Percentiles rank a stretch among this genome's conserved stretches.
phyloP scores from a whole-genome alignment of 2,329 filamentous ascomycete genomes.

The Xylariaceae sp. region DNA sequence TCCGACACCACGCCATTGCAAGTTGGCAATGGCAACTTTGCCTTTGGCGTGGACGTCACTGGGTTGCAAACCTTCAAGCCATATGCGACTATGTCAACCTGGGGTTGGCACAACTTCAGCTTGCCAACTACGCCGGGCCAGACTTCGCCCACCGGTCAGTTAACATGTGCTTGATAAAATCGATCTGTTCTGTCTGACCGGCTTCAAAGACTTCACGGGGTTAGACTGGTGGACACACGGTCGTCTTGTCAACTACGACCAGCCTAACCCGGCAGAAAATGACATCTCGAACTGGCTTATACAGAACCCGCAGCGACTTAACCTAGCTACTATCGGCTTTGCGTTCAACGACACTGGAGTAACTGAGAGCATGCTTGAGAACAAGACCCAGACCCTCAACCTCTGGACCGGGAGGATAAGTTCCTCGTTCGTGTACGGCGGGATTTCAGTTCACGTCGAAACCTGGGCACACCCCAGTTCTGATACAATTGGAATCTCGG shows the following conservation, averaged over 20 bases:
- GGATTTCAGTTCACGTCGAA: slow-evolving; percentile 30
- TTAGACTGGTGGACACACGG: slow-evolving; percentile 37
- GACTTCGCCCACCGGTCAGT: slow-evolving; percentile 27
- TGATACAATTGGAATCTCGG: slow-evolving; percentile 35
- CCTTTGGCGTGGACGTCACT: slow-evolving; percentile 39
- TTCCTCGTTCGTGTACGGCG: slow-evolving; percentile 36
- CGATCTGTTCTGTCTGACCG: slow-evolving; percentile 5
- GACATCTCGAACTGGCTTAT: slow-evolving; percentile 37
- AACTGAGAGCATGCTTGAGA: slow-evolving; percentile 30
- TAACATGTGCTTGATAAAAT: background rate
- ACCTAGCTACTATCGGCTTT: slow-evolving; percentile 40
- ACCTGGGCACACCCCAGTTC: slow-evolving; percentile 38
- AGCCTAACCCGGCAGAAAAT: slow-evolving; percentile 32
- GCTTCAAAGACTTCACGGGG: slow-evolving; percentile 30
- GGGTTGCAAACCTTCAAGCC: slow-evolving; percentile 39
- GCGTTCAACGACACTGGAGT: slow-evolving; percentile 32
- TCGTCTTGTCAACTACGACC: slow-evolving; percentile 32
- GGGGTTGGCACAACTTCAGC: slow-evolving; percentile 44
- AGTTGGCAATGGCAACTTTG: slow-evolving; percentile 42
- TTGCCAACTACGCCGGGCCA: slow-evolving; percentile 32
- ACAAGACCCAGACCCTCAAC: slow-evolving; percentile 36
- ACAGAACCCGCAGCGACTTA: slow-evolving; percentile 44
- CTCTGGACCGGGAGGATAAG: slow-evolving; percentile 38
- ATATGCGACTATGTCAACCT: slow-evolving; percentile 39
- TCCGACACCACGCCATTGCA: slow-evolving; percentile 44